Percentiles rank a stretch among this genome's conserved stretches.
phyloP scores from a whole-genome alignment of 305 asterid genomes.

The Fraxinus sp. region DNA sequence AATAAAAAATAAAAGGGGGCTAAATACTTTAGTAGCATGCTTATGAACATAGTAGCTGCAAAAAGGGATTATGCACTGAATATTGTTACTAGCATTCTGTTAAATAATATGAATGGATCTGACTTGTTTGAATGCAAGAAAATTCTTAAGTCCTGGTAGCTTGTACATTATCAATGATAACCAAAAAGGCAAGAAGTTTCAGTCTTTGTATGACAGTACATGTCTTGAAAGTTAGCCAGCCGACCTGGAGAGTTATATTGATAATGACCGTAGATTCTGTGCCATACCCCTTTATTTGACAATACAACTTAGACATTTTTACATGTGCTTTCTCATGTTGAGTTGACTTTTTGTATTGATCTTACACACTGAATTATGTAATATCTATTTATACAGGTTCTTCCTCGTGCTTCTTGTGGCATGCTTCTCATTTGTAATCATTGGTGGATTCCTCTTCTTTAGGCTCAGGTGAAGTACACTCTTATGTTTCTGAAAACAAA shows the following conservation, averaged over 20 bases:
- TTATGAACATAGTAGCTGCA: conserved; percentile 2
- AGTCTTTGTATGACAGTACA: not conserved
- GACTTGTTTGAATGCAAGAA: not conserved
- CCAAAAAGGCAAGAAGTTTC: not conserved
- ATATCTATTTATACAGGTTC: conserved; percentile 58
- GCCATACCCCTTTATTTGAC: not conserved
- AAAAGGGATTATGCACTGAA: not conserved
- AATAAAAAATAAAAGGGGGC: not conserved
- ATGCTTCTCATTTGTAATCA: conserved; percentile 76
- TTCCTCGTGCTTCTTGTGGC: conserved; percentile 78
- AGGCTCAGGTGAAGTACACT: conserved; percentile 65
- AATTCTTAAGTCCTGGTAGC: not conserved
- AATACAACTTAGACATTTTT: conserved; percentile 9
- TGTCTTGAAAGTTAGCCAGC: conserved; percentile 6
- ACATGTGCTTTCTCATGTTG: conserved; percentile 5
- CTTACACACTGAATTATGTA: conserved; percentile 21
- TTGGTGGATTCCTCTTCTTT: conserved; percentile 93
- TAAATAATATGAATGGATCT: conserved; percentile 4
- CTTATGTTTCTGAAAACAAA: conserved; percentile 13
- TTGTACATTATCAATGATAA: not conserved
- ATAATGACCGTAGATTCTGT: not conserved
- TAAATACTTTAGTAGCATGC: conserved; percentile 14
- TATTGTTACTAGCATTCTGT: not conserved
- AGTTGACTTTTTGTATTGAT: conserved; percentile 9
- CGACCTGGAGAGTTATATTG: not conserved